phyloP scores from a whole-genome alignment of 2,329 filamentous ascomycete genomes.

The Cercospora citrullina region DNA sequence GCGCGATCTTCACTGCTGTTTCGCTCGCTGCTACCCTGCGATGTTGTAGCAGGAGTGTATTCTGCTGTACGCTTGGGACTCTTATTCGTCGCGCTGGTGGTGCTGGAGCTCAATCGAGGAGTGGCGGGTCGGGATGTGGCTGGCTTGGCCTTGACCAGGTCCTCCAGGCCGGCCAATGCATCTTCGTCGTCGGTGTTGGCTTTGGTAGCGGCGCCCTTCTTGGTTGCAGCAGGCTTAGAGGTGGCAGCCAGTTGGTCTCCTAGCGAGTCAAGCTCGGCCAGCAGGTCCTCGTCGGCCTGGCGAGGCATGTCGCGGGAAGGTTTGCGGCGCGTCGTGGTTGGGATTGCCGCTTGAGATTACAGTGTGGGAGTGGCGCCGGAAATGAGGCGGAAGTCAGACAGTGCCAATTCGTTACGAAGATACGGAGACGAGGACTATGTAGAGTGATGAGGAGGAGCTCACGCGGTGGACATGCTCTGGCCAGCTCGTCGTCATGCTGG shows the following conservation, averaged over 20 bases:
- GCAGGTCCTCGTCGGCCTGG: constrained; percentile 41
- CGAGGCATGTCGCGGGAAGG: constrained; percentile 44
- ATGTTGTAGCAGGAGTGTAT: constrained; percentile 52
- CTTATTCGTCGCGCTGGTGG: constrained; percentile 42
- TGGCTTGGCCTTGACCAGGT: constrained; percentile 70
- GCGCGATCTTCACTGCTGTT: constrained; percentile 64
- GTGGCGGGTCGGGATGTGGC: constrained; percentile 72
- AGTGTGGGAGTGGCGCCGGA: neutral
- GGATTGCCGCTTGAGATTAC: neutral
- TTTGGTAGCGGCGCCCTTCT: constrained; percentile 35
- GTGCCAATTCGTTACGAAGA: neutral
- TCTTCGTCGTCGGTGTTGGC: constrained; percentile 59
- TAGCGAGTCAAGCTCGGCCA: constrained; percentile 31
- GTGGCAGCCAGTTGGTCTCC: constrained; percentile 26
- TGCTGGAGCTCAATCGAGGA: constrained; percentile 62
- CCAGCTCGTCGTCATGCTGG: constrained; percentile 3
- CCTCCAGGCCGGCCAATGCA: constrained; percentile 83
- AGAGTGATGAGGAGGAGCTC: neutral
- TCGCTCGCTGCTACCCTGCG: constrained; percentile 52
- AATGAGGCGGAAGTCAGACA: neutral
- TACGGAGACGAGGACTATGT: neutral
- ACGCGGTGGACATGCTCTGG: neutral
- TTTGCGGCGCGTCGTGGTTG: constrained; percentile 23
- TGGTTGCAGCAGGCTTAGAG: constrained; percentile 42
- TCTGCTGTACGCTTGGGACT: constrained; percentile 37